A percentile compares a stretch with the other conserved stretches of the same genome.
Evolutionary conservation across 1,284 basidiomycete genomes (phyloP).

Genomic region (Marasmius fiardii): DNA sequence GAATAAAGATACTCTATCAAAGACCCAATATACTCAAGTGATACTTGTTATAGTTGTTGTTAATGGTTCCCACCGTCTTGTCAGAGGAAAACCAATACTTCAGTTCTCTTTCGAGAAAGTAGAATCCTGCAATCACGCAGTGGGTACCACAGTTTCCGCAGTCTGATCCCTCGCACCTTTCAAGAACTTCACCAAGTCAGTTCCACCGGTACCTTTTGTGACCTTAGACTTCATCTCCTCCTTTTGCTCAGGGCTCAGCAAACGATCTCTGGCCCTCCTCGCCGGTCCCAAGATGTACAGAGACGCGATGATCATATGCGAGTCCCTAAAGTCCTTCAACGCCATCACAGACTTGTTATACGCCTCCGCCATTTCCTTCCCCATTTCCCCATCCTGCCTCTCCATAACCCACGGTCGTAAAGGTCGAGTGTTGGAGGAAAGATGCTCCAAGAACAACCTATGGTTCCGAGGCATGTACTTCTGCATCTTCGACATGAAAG

Average conservation of each 20-base stretch:
- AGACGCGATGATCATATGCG: constrained; percentile 80
- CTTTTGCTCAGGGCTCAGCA: constrained; percentile 5
- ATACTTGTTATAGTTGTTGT: too few species aligned
- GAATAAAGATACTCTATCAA: too few species aligned
- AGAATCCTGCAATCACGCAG: neutral
- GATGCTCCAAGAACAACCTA: constrained; percentile 78
- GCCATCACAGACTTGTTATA: constrained; percentile 75
- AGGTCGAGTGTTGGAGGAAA: constrained; percentile 44
- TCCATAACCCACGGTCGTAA: constrained; percentile 41
- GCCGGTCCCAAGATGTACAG: constrained; percentile 76
- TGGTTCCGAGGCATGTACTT: constrained; percentile 88
- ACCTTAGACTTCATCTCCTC: constrained; percentile 17
- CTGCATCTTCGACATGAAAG: constrained; percentile 80
- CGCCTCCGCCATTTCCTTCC: constrained; percentile 42
- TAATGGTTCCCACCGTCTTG: too few species aligned
- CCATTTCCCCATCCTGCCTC: constrained; percentile 8
- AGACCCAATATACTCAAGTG: too few species aligned
- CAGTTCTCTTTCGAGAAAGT: too few species aligned
- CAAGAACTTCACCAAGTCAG: constrained; percentile 73
- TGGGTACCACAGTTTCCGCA: constrained; percentile 30
- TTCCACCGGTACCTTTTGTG: constrained; percentile 80
- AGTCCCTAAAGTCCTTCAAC: constrained; percentile 77
- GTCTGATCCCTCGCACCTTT: constrained; percentile 77
- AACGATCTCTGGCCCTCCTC: constrained; percentile 25
- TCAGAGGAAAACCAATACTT: too few species aligned